Percentiles rank a stretch among this genome's conserved stretches.
Conservation (phyloP, 441 rosid species). For the Gossypium schwendimanii region DNA sequence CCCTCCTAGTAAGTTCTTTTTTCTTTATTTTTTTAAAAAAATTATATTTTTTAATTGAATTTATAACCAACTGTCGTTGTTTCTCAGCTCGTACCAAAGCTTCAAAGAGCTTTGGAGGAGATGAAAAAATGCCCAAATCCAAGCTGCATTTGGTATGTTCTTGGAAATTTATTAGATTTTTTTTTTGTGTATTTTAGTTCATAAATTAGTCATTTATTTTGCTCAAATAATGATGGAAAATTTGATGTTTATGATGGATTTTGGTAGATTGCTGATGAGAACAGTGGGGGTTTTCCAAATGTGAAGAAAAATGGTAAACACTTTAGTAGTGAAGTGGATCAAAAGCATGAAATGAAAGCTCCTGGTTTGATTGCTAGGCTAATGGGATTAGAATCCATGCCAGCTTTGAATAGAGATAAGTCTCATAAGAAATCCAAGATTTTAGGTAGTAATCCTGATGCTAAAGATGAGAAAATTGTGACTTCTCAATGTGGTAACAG, state of each 20-base stretch:
- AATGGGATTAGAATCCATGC: conserved; percentile 96
- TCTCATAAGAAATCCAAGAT: conserved; percentile 31
- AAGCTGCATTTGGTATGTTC: conserved; percentile 51
- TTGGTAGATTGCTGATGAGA: conserved; percentile 72
- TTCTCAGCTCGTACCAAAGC: conserved; percentile 43
- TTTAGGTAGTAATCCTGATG: conserved; percentile 24
- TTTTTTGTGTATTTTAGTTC: conserved; percentile 6
- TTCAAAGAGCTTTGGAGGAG: conserved; percentile 55
- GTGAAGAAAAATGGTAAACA: conserved; percentile 34
- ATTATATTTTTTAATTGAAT: neutral
- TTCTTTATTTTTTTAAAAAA: neutral
- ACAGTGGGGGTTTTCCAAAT: conserved; percentile 54
- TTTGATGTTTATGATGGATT: conserved; percentile 7
- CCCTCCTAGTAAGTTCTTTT: conserved; percentile 47
- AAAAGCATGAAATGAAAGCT: conserved; percentile 53
- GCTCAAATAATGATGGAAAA: neutral
- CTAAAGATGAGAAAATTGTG: conserved; percentile 20
- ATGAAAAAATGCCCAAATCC: conserved; percentile 77
- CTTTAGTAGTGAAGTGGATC: conserved; percentile 19
- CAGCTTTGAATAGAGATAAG: conserved; percentile 49
- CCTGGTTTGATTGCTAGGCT: conserved; percentile 82
- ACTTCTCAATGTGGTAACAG: conserved; percentile 6
- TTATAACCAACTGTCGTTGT: conserved; percentile 8
- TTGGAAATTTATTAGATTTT: neutral
- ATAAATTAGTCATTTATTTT: neutral